phyloP scores from a whole-genome alignment of 192 early-diverging fungal species.

The Podila horticola region DNA sequence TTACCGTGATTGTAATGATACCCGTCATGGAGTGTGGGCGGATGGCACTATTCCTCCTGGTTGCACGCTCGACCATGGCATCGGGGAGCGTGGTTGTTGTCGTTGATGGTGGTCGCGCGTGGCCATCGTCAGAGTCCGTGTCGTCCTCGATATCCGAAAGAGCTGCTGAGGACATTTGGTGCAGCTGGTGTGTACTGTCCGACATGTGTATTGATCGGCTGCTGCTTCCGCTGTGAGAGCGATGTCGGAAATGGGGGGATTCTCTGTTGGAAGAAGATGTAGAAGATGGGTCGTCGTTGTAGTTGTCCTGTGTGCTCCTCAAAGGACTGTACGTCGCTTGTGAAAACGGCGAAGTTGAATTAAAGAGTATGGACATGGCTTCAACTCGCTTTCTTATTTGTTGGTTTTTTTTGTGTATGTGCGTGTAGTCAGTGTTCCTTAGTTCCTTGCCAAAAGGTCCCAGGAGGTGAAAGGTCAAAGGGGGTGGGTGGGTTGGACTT shows the following conservation, averaged over 20 bases:
- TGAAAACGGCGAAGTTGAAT: constrained; percentile 33
- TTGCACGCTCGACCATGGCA: constrained; percentile 1
- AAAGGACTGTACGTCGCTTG: constrained; percentile 43
- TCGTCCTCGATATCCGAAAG: constrained; percentile 36
- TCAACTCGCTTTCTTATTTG: neutral
- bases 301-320: constrained; percentile 32
- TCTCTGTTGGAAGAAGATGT: neutral
- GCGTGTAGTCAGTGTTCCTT: no score
- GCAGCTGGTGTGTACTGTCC: constrained; percentile 3
- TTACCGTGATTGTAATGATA: neutral
- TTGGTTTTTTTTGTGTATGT: no score
- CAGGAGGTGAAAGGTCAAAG: no score
- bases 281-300: constrained; percentile 30
- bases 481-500: no score
- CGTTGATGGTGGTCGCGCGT: neutral
- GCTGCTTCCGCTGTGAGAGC: constrained; percentile 36
- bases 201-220: constrained; percentile 20
- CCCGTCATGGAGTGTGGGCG: constrained; percentile 8
- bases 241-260: constrained; percentile 20
- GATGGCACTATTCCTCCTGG: constrained; percentile 8
- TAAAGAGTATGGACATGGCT: constrained; percentile 33
- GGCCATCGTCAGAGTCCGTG: constrained; percentile 10
- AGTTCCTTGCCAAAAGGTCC: no score
- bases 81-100: neutral
- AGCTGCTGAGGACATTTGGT: neutral